These are phyloP conservation scores for Boletus pseudopeckii DNA, from an alignment of 768 basidiomycete species.

Conservation along the genomic window DNA sequence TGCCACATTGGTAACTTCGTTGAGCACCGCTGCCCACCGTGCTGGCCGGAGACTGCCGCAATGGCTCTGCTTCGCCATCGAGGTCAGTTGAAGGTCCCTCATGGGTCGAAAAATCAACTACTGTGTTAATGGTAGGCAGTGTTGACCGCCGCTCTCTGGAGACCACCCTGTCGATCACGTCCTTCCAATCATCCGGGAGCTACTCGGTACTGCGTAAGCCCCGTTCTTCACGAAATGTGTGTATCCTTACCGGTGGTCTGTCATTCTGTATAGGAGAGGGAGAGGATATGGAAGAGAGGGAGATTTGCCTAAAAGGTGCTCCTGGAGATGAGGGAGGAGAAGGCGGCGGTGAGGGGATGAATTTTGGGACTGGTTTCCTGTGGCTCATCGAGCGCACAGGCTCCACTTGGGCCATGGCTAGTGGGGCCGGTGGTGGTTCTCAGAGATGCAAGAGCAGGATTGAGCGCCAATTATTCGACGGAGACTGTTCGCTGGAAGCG, in stretches of 20 bases:
- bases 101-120: constrained; percentile 29
- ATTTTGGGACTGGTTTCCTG: constrained; percentile 67
- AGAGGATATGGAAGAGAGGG: constrained; percentile 25
- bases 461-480: constrained; percentile 8
- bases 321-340: constrained; percentile 34
- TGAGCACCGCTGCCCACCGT: constrained; percentile 32
- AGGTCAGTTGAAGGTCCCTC: constrained; percentile 23
- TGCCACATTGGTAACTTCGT: constrained; percentile 20
- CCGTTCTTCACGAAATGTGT: background rate
- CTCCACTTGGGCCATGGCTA: constrained; percentile 29
- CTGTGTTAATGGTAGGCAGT: constrained; percentile 32
- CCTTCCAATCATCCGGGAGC: constrained; percentile 37
- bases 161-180: constrained; percentile 33
- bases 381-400: constrained; percentile 49
- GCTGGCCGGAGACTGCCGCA: constrained; percentile 33
- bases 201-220: constrained; percentile 12
- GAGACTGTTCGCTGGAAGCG: constrained; percentile 17
- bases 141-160: constrained; percentile 30
- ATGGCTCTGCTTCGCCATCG: constrained; percentile 26
- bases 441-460: constrained; percentile 6
- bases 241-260: constrained; percentile 31
- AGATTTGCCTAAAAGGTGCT: constrained; percentile 33
- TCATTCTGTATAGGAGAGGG: constrained; percentile 20
- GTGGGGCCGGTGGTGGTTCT: constrained; percentile 3
- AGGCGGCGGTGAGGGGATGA: constrained; percentile 61